Base-by-base conservation (phyloP, 2,329 filamentous ascomycete species). In the Myriosclerotinia curreyana region DNA sequence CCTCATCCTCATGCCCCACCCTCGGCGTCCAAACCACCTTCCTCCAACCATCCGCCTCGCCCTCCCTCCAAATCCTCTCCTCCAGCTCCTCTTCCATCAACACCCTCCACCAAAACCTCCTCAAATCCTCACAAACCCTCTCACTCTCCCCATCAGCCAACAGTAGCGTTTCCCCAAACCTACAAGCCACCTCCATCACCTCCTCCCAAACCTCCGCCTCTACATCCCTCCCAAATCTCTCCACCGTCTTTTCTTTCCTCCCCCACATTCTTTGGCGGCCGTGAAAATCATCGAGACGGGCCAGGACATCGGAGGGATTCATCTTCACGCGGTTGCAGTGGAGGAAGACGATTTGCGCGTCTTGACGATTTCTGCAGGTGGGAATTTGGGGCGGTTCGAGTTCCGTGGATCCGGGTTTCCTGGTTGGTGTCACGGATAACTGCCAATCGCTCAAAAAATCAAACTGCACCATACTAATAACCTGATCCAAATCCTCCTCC, bases 141-240 rank as follows among this genome's bases (percentile, higher is more conserved):
- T 9, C 42, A 31, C 36, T 49, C 49, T 64, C 38, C 7, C 36
- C 31, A 12, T 46, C 28, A 28, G 8, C 25, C 17, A 55, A 20
- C 34, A 50, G 8, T 9, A 64, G 46, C 15, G 36, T 31, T 14
- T 52, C 31, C 14, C 63, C 58, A 50, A 55, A 62, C 7, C 40
- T 12, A 65, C 63, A 65, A 17, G 56, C 63, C 17, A 65, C 63
- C 34, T 65, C 55, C 17, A 65, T 55, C 11, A 65, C 58, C 25
- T 62, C 58, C 11, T 42, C 56, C 63, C 63, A 65, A 28, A 65
- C 25, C 50, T 55, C 63, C 8, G 22, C 51, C 22, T 65, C 58
- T 7, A 65, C 25, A 55, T 65, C 58, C 7, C 28, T 49, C 20
- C 63, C 58, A 62, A 65, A 65, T 5, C 34, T 54, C 7, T 55